Conservation (phyloP, 108 stramenopile species). For the Pseudonitzschia multistriata region DNA sequence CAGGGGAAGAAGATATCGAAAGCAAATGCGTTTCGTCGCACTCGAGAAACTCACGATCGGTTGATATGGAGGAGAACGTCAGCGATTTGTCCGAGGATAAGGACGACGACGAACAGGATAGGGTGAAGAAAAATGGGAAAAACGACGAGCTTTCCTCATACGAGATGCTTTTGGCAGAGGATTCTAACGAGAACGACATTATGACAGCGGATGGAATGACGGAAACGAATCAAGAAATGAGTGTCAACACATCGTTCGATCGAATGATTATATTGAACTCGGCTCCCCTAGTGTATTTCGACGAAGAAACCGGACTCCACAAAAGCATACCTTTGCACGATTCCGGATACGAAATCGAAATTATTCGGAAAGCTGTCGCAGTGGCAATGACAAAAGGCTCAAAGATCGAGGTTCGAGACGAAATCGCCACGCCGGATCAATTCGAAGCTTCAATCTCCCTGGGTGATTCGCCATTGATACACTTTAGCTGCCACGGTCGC, state of each 20-base stretch:
- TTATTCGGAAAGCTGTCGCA: constrained; percentile 7
- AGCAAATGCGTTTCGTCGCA: not conserved
- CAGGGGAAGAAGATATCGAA: not conserved
- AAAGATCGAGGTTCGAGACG: constrained; percentile 1
- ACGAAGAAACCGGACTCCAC: constrained; percentile 7
- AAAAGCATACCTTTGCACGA: constrained; percentile 16
- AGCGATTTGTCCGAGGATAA: constrained; percentile 12
- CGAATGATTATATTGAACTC: constrained; percentile 27
- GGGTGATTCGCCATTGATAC: constrained; percentile 25
- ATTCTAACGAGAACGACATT: not conserved
- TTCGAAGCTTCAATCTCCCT: constrained; percentile 35
- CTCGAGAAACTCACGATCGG: not conserved
- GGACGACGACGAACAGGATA: not conserved
- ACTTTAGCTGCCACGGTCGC: constrained; percentile 63
- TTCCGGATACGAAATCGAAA: constrained; percentile 2
- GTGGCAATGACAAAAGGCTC: constrained; percentile 1
- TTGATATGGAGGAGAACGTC: not conserved
- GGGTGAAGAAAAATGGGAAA: not conserved
- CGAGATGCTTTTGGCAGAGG: not conserved
- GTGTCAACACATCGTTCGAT: constrained; percentile 2
- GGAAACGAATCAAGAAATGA: constrained; percentile 17
- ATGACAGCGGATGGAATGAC: not conserved
- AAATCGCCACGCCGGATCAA: constrained; percentile 14
- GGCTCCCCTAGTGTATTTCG: constrained; percentile 22
- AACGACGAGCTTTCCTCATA: not conserved